Base-by-base conservation (phyloP, 2,329 filamentous ascomycete species). In the Diaporthe amygdali region DNA sequence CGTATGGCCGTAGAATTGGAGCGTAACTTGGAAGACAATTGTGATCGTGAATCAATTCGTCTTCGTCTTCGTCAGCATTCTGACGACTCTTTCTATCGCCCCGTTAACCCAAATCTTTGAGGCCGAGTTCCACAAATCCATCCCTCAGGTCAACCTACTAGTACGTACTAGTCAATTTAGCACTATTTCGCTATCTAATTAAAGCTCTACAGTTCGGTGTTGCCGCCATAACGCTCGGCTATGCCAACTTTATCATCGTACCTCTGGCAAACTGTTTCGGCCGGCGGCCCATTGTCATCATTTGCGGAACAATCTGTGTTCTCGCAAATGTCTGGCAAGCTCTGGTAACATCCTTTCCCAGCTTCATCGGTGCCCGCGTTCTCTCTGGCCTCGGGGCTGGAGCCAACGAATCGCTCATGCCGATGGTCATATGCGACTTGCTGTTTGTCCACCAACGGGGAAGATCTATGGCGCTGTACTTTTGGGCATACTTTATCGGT, bases 31-130 rank as follows among this genome's bases (percentile, higher is more conserved):
- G 79, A 81, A 82, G 64, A 55, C 74, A 20, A 75, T 76, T 55
- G 72, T 80, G 12, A 76, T 82, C 69, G 63, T 77, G 66, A 80
- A 80, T 73, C 77, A 80, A 74, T 78, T 75, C 59, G 55, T 80
- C 64, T 80, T 81, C 72, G 78, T 80, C 46, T 80, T 81, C 74
- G 76, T 79, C 71, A 78, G 76, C 74, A 79, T 81, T 74, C 70
- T 81, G 71, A 80, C 79, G 46, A 78, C 79, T 12, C 76, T 82
- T 41, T 77, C 79, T 55, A 80, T 82, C 67, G 75, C 80, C 56
- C 80, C 80, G 15, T 72, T 82, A 71, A 79, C 80, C 9, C 74
- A 77, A 51, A 77, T 82, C 54, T 80, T 81, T 74, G 77, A 79
- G 67, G 71, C 74, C 55, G 77, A 81, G 73, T 82, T 80, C 72